These are phyloP conservation scores for Anastatica hierochuntica DNA, from an alignment of 345 rosid species.

Conservation along the genomic window DNA sequence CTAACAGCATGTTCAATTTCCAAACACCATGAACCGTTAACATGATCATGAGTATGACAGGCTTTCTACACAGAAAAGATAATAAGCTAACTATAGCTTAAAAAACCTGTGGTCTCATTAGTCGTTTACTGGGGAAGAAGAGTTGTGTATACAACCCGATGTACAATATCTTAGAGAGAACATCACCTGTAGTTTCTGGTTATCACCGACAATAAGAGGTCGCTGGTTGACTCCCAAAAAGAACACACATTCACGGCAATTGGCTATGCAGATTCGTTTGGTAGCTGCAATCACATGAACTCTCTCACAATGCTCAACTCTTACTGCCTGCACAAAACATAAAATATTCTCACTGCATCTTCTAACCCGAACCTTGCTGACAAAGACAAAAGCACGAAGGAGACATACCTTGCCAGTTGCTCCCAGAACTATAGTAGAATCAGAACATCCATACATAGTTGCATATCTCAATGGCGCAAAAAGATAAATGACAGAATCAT, in stretches of 20 bases:
- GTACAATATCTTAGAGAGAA: neutral
- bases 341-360: conserved; percentile 7
- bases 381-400: neutral
- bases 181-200: conserved; percentile 85
- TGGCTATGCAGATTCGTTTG: conserved; percentile 85
- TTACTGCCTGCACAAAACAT: conserved; percentile 53
- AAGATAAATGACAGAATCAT: conserved; percentile 88
- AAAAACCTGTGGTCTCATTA: no score
- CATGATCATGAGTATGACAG: neutral
- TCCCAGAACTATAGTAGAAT: conserved; percentile 89
- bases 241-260: conserved; percentile 94
- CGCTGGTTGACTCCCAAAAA: conserved; percentile 95
- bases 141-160: neutral
- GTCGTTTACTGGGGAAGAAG: neutral
- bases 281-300: conserved; percentile 91
- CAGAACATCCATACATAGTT: conserved; percentile 93
- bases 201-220: conserved; percentile 92
- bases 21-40: neutral
- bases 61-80: neutral
- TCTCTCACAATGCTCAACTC: conserved; percentile 97
- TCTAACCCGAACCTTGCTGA: neutral
- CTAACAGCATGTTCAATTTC: neutral
- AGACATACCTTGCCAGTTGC: conserved; percentile 86
- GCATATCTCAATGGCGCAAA: conserved; percentile 88
- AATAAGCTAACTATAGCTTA: neutral